Conservation (phyloP, 495 filamentous ascomycete genomes). For the Xylaria scruposa region DNA sequence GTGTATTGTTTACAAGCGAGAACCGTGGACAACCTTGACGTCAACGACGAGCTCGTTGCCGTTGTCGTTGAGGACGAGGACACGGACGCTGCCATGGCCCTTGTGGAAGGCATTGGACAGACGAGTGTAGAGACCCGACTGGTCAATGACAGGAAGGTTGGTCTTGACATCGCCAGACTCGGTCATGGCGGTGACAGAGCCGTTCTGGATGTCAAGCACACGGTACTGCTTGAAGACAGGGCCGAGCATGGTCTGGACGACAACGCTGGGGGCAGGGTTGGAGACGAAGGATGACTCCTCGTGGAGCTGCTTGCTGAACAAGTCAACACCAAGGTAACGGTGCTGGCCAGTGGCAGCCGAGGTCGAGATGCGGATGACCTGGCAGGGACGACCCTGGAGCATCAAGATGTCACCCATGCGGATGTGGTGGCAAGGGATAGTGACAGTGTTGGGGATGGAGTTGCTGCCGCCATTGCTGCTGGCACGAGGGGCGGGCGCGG, state of each 20-base stretch:
- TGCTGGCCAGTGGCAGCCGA: constrained; percentile 98
- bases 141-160: constrained; percentile 88
- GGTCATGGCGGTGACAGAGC: constrained; percentile 63
- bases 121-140: constrained; percentile 83
- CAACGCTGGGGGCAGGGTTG: constrained; percentile 93
- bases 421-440: constrained; percentile 99
- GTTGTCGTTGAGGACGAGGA: constrained; percentile 94
- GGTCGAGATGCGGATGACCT: constrained; percentile 99
- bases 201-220: constrained; percentile 95
- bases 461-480: constrained; percentile 45
- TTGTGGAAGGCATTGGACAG: constrained; percentile 87
- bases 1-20: constrained; percentile 54
- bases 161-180: constrained; percentile 95
- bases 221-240: constrained; percentile 99
- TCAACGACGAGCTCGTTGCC: constrained; percentile 96
- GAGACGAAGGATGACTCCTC: constrained; percentile 98
- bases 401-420: constrained; percentile 98
- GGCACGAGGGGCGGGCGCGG: constrained; percentile 35
- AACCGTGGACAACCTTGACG: constrained; percentile 94
- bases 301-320: constrained; percentile 96
- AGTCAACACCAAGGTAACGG: constrained; percentile 98
- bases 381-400: constrained; percentile 98
- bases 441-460: constrained; percentile 79
- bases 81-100: constrained; percentile 90
- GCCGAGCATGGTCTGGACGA: constrained; percentile 99